Percentiles rank a stretch among this genome's conserved stretches.
These are phyloP conservation scores for Torulaspora pretoriensis DNA, from an alignment of 1,139 yeast species.

Conservation along the genomic window DNA sequence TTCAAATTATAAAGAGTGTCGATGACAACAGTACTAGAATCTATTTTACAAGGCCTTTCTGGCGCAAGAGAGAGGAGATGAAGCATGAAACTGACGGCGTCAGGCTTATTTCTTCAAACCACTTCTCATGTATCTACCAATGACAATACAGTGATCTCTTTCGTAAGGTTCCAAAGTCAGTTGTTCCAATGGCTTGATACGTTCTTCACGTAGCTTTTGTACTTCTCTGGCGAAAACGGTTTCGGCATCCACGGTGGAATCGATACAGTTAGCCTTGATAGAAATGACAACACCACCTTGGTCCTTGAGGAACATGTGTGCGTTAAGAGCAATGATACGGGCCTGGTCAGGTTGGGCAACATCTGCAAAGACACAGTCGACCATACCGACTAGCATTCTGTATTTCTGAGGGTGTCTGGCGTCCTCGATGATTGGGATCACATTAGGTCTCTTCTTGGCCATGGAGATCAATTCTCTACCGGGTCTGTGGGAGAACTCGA, in stretches of 20 bases:
- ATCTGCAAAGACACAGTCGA: slow-evolving; percentile 97
- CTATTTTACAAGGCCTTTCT: slow-evolving; percentile 17
- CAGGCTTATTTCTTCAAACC: slow-evolving; percentile 43
- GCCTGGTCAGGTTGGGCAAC: slow-evolving; percentile 99
- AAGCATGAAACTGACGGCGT: not conserved
- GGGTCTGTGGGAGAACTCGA: slow-evolving; percentile 98
- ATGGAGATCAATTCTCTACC: slow-evolving; percentile 98
- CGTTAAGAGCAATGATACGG: slow-evolving; percentile 96
- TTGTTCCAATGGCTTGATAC: slow-evolving; percentile 97
- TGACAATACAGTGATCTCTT: slow-evolving; percentile 99
- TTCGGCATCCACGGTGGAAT: slow-evolving; percentile 98
- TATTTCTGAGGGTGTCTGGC: slow-evolving; percentile 99
- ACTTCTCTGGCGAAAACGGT: slow-evolving; percentile 99
- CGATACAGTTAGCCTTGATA: slow-evolving; percentile 99
- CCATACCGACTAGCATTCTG: slow-evolving; percentile 99
- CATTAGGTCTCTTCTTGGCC: slow-evolving; percentile 99
- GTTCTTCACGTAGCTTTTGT: slow-evolving; percentile 97
- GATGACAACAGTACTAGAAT: slow-evolving; percentile 11
- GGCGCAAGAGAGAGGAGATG: slow-evolving; percentile 10
- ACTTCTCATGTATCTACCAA: slow-evolving; percentile 93
- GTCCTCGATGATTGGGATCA: slow-evolving; percentile 97
- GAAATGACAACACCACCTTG: slow-evolving; percentile 98
- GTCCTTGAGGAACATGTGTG: slow-evolving; percentile 96
- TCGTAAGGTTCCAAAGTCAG: slow-evolving; percentile 98
- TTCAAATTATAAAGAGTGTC: slow-evolving; percentile 7